These are phyloP conservation scores for Paramecium sonneborni DNA, from an alignment of 73 alveolate species.

Conservation along the genomic window DNA sequence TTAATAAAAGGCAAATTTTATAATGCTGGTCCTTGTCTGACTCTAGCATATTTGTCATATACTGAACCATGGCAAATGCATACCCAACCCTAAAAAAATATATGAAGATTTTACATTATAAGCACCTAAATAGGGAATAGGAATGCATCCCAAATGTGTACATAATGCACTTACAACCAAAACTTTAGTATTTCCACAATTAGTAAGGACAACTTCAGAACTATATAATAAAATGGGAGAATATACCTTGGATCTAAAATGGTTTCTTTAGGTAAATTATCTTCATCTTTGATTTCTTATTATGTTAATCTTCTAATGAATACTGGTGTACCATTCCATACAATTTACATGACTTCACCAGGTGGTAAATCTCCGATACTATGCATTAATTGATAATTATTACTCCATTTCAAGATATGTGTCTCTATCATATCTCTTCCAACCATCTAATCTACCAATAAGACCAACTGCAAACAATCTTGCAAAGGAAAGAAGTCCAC, in stretches of 20 bases:
- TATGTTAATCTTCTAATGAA: slow-evolving; percentile 90
- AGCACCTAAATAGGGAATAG: slow-evolving; percentile 94
- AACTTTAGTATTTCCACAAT: slow-evolving; percentile 86
- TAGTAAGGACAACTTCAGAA: slow-evolving; percentile 79
- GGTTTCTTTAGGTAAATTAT: slow-evolving; percentile 75
- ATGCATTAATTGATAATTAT: neutral
- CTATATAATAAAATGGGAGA: neutral
- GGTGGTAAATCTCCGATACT: slow-evolving; percentile 91
- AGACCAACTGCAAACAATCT: slow-evolving; percentile 65
- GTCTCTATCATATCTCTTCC: slow-evolving; percentile 89
- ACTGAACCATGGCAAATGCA: slow-evolving; percentile 96
- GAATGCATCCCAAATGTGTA: slow-evolving; percentile 95
- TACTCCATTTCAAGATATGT: slow-evolving; percentile 86
- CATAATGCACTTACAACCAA: slow-evolving; percentile 91
- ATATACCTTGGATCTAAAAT: slow-evolving; percentile 74
- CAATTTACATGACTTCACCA: slow-evolving; percentile 91
- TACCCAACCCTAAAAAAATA: slow-evolving; percentile 76
- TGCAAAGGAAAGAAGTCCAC: slow-evolving; percentile 67
- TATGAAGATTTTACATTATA: slow-evolving; percentile 57
- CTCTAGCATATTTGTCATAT: slow-evolving; percentile 92
- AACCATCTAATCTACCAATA: slow-evolving; percentile 71
- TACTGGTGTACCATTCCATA: slow-evolving; percentile 93
- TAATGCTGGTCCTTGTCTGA: slow-evolving; percentile 92
- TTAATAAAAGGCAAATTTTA: slow-evolving; percentile 84
- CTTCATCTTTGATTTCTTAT: slow-evolving; percentile 79